Percentiles rank a stretch among this genome's conserved stretches.
Conservation (phyloP, 306 rosid genomes). For the Neltuma alba region DNA sequence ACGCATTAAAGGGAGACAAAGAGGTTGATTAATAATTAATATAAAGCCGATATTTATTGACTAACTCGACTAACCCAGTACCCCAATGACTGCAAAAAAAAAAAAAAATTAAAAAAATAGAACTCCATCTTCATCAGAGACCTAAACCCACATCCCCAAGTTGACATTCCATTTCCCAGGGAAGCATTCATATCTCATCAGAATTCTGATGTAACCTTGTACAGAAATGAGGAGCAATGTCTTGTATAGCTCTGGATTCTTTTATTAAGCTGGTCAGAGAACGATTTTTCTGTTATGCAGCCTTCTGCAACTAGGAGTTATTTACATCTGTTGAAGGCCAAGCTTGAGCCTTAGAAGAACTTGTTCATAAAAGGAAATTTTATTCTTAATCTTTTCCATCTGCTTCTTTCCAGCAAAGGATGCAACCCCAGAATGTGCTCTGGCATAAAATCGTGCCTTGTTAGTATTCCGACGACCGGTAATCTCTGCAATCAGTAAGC, state of each 20-base stretch:
- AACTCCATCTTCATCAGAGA: background rate
- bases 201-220: background rate
- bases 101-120: background rate
- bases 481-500: constrained; percentile 66
- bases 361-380: constrained; percentile 39
- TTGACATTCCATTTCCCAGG: background rate
- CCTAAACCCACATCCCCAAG: background rate
- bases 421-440: constrained; percentile 79
- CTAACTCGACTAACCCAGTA: background rate
- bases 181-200: background rate
- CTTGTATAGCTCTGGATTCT: constrained; percentile 24
- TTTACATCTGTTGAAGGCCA: constrained; percentile 22
- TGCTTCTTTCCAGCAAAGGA: constrained; percentile 70
- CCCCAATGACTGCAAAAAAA: background rate
- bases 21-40: background rate
- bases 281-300: background rate
- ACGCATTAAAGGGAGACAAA: background rate
- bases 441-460: constrained; percentile 89
- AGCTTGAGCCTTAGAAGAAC: constrained; percentile 22
- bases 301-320: constrained; percentile 26
- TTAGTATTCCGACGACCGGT: constrained; percentile 82
- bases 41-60: background rate
- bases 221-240: constrained; percentile 12
- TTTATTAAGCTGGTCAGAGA: constrained; percentile 8
- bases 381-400: constrained; percentile 72